These are phyloP conservation scores for Eucalyptus polyanthemos DNA, from an alignment of 345 rosid genomes.

Conservation along the genomic window DNA sequence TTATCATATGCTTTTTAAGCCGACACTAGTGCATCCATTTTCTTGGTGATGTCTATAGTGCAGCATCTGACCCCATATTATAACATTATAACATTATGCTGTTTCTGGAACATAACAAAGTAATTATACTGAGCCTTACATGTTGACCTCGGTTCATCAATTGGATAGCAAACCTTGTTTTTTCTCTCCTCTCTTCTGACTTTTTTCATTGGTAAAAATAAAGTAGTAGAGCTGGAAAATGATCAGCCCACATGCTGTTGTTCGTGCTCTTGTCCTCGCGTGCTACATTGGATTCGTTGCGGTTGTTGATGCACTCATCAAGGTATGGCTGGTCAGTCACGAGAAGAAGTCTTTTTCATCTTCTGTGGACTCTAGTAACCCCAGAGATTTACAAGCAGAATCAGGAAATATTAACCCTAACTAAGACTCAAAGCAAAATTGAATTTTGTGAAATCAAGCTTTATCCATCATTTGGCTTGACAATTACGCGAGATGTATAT, in stretches of 20 bases:
- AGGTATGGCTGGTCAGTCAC: slow-evolving; percentile 5
- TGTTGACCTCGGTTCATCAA: no score
- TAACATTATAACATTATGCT: no score
- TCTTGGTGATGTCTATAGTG: no score
- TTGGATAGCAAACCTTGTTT: no score
- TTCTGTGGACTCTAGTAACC: neutral
- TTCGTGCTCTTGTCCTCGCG: slow-evolving; percentile 40
- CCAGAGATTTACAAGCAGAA: neutral
- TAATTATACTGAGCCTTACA: no score
- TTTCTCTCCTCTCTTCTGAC: no score
- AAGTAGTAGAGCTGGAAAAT: neutral
- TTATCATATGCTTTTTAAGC: no score
- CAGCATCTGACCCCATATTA: no score
- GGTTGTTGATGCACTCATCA: slow-evolving; percentile 31
- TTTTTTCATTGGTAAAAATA: no score
- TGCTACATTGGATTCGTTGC: slow-evolving; percentile 45
- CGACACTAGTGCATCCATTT: no score
- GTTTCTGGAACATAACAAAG: no score
- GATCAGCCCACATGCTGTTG: slow-evolving; percentile 31
- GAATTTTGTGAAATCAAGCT: neutral
- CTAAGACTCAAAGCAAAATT: neutral
- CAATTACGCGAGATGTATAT: neutral
- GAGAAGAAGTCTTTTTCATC: neutral
- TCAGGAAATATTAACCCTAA: neutral
- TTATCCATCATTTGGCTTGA: neutral